A percentile compares a stretch with the other conserved stretches of the same genome.
phyloP scores from a whole-genome alignment of 2,329 filamentous ascomycete genomes.

The Xylogone sp. region DNA sequence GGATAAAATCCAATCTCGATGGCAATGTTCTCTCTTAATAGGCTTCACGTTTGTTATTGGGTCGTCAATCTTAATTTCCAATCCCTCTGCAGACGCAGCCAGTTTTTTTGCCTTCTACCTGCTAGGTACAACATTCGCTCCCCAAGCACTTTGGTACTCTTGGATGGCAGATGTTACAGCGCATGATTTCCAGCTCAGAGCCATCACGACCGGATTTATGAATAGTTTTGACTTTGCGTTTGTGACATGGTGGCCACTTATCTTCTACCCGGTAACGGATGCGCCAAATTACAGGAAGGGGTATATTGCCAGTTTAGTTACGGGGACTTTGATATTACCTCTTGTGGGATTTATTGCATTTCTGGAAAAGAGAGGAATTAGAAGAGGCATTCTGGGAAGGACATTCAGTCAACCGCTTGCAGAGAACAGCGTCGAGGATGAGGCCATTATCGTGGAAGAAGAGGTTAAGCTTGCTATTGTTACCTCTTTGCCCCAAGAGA shows the following conservation, averaged over 20 bases:
- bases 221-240: slow-evolving; percentile 41
- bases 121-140: slow-evolving; percentile 40
- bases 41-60: slow-evolving; percentile 39
- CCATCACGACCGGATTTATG: slow-evolving; percentile 41
- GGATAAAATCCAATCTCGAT: slow-evolving; percentile 38
- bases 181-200: slow-evolving; percentile 36
- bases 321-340: slow-evolving; percentile 32
- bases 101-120: slow-evolving; percentile 42
- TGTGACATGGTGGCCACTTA: slow-evolving; percentile 37
- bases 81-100: slow-evolving; percentile 28
- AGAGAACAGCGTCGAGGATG: background rate
- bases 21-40: slow-evolving; percentile 39
- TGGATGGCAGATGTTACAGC: slow-evolving; percentile 42
- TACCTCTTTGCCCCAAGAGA: no score
- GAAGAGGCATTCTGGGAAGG: slow-evolving; percentile 23
- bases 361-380: slow-evolving; percentile 28
- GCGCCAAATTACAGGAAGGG: slow-evolving; percentile 35
- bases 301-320: slow-evolving; percentile 36
- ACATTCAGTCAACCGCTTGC: slow-evolving; percentile 7
- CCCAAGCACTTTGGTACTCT: slow-evolving; percentile 42
- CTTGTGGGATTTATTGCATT: slow-evolving; percentile 33
- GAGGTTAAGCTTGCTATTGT: background rate
- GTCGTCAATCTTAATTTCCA: slow-evolving; percentile 33
- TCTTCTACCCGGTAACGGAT: slow-evolving; percentile 38
- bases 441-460: background rate